These are phyloP conservation scores for Suhomyces chickasaworum DNA, from an alignment of 1,139 yeast genomes.

Conservation along the genomic window DNA sequence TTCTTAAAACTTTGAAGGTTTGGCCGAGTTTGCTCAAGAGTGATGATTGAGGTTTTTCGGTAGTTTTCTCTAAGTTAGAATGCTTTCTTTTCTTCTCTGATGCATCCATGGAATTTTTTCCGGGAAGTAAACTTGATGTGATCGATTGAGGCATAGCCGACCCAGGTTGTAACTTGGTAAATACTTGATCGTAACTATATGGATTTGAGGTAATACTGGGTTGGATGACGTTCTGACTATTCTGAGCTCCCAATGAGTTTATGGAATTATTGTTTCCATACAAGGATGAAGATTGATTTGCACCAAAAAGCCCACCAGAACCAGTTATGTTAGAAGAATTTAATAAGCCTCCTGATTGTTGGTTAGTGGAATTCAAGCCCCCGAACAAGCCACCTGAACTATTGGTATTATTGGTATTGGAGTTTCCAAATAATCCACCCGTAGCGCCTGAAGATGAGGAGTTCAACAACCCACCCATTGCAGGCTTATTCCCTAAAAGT, in stretches of 20 bases:
- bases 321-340: slow-evolving; percentile 13
- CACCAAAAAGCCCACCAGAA: slow-evolving; percentile 12
- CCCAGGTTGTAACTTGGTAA: slow-evolving; percentile 20
- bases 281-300: neutral
- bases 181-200: slow-evolving; percentile 29
- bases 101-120: slow-evolving; percentile 17
- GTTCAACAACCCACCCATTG: slow-evolving; percentile 8
- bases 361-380: neutral
- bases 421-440: slow-evolving; percentile 26
- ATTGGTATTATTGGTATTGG: slow-evolving; percentile 6
- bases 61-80: slow-evolving; percentile 20
- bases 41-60: slow-evolving; percentile 24
- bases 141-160: slow-evolving; percentile 40
- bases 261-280: slow-evolving; percentile 1
- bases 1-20: slow-evolving; percentile 37
- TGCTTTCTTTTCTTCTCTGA: slow-evolving; percentile 24
- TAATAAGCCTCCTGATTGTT: slow-evolving; percentile 17
- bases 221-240: slow-evolving; percentile 1
- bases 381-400: slow-evolving; percentile 18
- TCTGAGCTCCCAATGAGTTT: neutral
- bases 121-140: slow-evolving; percentile 33
- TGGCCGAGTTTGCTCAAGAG: slow-evolving; percentile 41
- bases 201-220: slow-evolving; percentile 23
- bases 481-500: slow-evolving; percentile 17
- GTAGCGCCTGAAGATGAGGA: slow-evolving; percentile 2